Conservation (phyloP, 768 basidiomycete genomes). For the Holtermannia corniformis region DNA sequence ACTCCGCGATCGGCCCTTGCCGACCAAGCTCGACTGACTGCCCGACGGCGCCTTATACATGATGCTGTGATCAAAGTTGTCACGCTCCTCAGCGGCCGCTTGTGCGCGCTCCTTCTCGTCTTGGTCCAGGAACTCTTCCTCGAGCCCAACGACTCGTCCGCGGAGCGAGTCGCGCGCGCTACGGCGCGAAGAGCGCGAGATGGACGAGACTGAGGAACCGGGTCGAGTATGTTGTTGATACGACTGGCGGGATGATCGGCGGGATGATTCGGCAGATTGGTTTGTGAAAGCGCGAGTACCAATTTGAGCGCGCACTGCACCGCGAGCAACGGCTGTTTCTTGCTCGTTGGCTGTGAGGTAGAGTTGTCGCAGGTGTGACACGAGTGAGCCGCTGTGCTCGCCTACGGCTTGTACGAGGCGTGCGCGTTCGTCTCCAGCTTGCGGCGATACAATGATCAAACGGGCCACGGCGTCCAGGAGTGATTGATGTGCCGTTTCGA, state of each 20-base stretch:
- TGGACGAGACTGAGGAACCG: constrained; percentile 10
- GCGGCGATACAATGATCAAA: neutral
- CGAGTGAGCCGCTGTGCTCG: neutral
- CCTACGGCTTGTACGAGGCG: neutral
- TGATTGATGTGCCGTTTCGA: constrained; percentile 14
- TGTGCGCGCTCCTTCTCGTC: constrained; percentile 13
- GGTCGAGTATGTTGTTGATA: constrained; percentile 2
- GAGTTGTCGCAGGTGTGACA: constrained; percentile 6
- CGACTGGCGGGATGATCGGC: constrained; percentile 1
- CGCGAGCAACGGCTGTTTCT: constrained; percentile 8
- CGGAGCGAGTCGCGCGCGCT: constrained; percentile 6
- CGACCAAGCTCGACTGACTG: constrained; percentile 7
- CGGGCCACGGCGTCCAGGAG: neutral
- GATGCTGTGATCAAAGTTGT: neutral
- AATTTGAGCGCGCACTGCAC: constrained; percentile 16
- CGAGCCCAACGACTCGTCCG: constrained; percentile 21
- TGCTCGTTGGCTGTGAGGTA: constrained; percentile 23
- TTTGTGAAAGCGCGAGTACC: constrained; percentile 13
- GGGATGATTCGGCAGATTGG: neutral
- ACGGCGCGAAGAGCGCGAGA: constrained; percentile 4
- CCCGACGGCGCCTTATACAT: constrained; percentile 3
- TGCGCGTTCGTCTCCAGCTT: neutral
- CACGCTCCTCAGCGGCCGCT: constrained; percentile 7
- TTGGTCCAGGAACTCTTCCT: constrained; percentile 31
- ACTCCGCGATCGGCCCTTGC: neutral